Evolutionary conservation across 169 alveolate species (phyloP).

Genomic region (Plasmodium gallinaceum): DNA sequence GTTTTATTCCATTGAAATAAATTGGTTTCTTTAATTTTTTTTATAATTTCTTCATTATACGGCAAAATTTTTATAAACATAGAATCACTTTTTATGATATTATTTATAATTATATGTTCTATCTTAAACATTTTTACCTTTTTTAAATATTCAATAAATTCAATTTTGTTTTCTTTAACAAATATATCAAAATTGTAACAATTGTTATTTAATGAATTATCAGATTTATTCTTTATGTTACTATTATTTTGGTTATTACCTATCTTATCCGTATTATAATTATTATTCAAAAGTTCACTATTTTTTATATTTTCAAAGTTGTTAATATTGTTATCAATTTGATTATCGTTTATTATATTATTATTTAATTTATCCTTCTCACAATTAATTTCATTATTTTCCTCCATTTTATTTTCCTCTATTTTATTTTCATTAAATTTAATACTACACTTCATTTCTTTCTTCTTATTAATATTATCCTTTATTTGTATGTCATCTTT

Average conservation of each 20-base stretch:
- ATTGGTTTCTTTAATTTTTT: slow-evolving; percentile 40
- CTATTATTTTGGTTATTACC: not conserved
- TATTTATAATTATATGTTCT: slow-evolving; percentile 58
- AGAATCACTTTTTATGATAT: slow-evolving; percentile 20
- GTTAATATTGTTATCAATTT: not conserved
- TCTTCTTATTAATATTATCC: not conserved
- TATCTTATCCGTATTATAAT: not conserved
- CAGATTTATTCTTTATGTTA: not conserved
- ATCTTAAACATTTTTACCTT: slow-evolving; percentile 36
- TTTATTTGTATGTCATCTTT: not conserved
- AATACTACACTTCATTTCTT: not conserved
- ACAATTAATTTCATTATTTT: not conserved
- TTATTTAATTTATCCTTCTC: not conserved
- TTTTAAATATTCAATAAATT: slow-evolving; percentile 33
- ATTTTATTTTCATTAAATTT: not conserved
- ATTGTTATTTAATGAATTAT: not conserved
- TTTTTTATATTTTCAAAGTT: not conserved
- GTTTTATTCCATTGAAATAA: slow-evolving; percentile 55
- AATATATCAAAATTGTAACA: slow-evolving; percentile 22
- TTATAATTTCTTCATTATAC: slow-evolving; percentile 38
- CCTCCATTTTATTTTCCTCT: not conserved
- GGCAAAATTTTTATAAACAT: slow-evolving; percentile 52
- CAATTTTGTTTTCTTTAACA: slow-evolving; percentile 13
- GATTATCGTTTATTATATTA: not conserved
- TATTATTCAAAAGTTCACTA: not conserved